Conservation (phyloP, 768 basidiomycete genomes). For the Leccinum incarnatum region DNA sequence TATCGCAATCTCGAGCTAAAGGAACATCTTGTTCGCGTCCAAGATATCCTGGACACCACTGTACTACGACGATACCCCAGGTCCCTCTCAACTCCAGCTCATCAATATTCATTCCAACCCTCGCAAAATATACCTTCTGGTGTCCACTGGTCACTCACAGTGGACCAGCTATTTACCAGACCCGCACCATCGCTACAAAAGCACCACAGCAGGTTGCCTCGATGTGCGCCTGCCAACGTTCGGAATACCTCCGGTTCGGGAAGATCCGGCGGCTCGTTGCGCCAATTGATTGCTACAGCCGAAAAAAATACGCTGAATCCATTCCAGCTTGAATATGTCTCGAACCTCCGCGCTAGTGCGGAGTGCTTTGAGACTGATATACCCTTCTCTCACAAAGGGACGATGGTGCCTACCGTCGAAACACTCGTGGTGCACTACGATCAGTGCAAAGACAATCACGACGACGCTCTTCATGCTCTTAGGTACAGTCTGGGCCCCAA, state of each 20-base stretch:
- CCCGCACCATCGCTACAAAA: not conserved
- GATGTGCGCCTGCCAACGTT: not conserved
- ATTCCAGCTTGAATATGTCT: constrained; percentile 16
- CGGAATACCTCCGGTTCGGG: not conserved
- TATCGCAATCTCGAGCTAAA: constrained; percentile 17
- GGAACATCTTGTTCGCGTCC: constrained; percentile 10
- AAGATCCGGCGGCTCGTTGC: not conserved
- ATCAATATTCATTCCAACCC: not conserved
- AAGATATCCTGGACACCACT: not conserved
- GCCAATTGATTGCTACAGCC: constrained; percentile 1
- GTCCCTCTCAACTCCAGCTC: not conserved
- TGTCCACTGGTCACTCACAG: not conserved
- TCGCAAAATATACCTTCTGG: not conserved
- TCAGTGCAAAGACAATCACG: constrained; percentile 2
- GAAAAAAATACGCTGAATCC: not conserved
- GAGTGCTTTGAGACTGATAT: constrained; percentile 10
- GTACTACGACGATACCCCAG: not conserved
- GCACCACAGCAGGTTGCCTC: not conserved
- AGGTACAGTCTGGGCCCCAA: constrained; percentile 10
- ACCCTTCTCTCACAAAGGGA: not conserved
- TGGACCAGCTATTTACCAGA: not conserved
- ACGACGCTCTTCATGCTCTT: constrained; percentile 1
- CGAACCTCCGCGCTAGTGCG: constrained; percentile 15
- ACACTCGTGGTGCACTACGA: constrained; percentile 11
- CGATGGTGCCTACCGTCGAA: not conserved